Evolutionary conservation across 192 early-diverging fungal species (phyloP).

Genomic region (Coemansia sp.): DNA sequence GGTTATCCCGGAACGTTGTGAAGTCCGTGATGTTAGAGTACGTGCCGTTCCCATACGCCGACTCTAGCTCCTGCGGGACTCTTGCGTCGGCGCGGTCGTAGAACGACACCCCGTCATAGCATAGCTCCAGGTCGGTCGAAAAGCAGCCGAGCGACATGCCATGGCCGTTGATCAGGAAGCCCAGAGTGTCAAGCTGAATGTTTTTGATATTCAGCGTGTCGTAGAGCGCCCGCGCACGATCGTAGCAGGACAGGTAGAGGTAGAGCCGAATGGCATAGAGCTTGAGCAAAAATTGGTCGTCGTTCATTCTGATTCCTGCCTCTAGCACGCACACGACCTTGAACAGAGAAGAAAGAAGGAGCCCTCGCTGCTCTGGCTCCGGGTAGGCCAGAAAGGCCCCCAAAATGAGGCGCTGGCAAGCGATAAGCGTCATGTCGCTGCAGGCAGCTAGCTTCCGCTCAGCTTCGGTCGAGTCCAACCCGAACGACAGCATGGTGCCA

Average conservation of each 20-base stretch:
- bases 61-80: constrained; percentile 84
- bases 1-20: constrained; percentile 70
- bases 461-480: constrained; percentile 25
- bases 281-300: constrained; percentile 81
- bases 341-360: constrained; percentile 29
- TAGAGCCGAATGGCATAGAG: constrained; percentile 85
- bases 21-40: constrained; percentile 92
- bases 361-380: constrained; percentile 1
- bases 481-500: constrained; percentile 22
- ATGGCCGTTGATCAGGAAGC: constrained; percentile 52
- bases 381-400: constrained; percentile 29
- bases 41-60: constrained; percentile 79
- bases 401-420: constrained; percentile 40
- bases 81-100: constrained; percentile 75
- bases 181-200: constrained; percentile 87
- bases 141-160: constrained; percentile 32
- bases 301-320: constrained; percentile 68
- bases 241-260: constrained; percentile 61
- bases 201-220: constrained; percentile 84
- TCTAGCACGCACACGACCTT: constrained; percentile 67
- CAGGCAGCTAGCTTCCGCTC: constrained; percentile 22
- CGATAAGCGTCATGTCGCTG: constrained; percentile 44
- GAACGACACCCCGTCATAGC: constrained; percentile 67
- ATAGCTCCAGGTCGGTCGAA: constrained; percentile 49
- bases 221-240: constrained; percentile 61